phyloP scores from a whole-genome alignment of 2,329 filamentous ascomycete genomes.

The Volutella citrinella region DNA sequence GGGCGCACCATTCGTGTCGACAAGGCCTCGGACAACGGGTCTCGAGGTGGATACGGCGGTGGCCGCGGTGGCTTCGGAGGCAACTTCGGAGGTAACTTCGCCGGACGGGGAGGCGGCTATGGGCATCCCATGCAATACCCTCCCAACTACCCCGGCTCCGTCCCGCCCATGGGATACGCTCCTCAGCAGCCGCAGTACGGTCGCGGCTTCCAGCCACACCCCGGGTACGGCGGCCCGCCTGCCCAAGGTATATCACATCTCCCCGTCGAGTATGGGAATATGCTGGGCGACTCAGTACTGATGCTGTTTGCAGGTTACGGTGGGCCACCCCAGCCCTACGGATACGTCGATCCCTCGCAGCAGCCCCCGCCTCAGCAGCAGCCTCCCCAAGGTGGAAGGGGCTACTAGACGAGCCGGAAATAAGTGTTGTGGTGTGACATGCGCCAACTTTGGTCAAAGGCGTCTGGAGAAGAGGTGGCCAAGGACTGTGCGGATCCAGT shows the following conservation, averaged over 20 bases:
- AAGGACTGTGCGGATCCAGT: too few relatives aligned
- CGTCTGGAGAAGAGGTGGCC: constrained; percentile 8
- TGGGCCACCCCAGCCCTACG: constrained; percentile 34
- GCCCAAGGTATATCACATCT: too few relatives aligned
- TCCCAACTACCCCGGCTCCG: constrained; percentile 32
- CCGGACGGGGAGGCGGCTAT: constrained; percentile 45
- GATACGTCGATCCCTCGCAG: constrained; percentile 45
- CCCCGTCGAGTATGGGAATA: too few relatives aligned
- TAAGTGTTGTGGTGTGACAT: constrained; percentile 4
- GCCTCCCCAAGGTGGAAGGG: constrained; percentile 38
- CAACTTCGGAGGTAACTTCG: constrained; percentile 33
- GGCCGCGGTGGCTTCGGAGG: constrained; percentile 32
- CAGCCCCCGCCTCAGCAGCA: constrained; percentile 36
- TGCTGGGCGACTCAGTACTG: too few relatives aligned
- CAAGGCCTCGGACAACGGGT: constrained; percentile 81
- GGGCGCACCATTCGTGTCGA: constrained; percentile 93
- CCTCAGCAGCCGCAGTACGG: constrained; percentile 36
- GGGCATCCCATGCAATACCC: constrained; percentile 37
- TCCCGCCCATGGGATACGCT: constrained; percentile 37
- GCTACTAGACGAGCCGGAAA: constrained; percentile 38
- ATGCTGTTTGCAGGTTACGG: constrained; percentile 41
- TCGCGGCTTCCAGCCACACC: constrained; percentile 33
- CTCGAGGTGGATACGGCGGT: constrained; percentile 46
- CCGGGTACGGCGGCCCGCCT: constrained; percentile 33
- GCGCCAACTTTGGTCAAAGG: constrained; percentile 1